Percentiles rank a stretch among this genome's conserved stretches.
phyloP scores from a whole-genome alignment of 202 grass and related monocot genomes.

The Carex arenaria region DNA sequence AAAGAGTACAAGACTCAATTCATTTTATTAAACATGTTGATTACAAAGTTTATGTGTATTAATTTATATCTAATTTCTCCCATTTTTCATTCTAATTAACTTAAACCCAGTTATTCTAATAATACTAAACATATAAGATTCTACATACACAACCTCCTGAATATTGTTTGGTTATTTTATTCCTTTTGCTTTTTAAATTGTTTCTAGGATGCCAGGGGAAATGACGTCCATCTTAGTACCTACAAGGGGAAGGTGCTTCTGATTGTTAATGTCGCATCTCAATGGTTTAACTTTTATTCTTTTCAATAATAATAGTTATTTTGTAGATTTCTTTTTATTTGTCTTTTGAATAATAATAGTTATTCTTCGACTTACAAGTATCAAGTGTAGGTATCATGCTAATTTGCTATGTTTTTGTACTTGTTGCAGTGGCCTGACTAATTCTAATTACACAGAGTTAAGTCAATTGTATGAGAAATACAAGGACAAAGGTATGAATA shows the following conservation, averaged over 20 bases:
- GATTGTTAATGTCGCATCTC: slow-evolving; percentile 56
- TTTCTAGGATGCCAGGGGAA: slow-evolving; percentile 41
- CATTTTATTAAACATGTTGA: too few species aligned
- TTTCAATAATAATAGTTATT: background rate
- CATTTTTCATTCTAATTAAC: too few species aligned
- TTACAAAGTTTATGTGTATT: too few species aligned
- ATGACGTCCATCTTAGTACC: slow-evolving; percentile 38
- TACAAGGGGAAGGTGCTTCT: slow-evolving; percentile 51
- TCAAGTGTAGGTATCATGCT: background rate
- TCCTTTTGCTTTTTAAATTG: background rate
- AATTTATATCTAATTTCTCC: too few species aligned
- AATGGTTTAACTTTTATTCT: slow-evolving; percentile 19
- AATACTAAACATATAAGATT: too few species aligned
- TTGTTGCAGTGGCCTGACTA: slow-evolving; percentile 61
- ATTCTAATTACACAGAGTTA: slow-evolving; percentile 57
- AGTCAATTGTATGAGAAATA: slow-evolving; percentile 57
- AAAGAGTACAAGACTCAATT: too few species aligned
- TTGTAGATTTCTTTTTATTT: background rate
- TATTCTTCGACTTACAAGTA: background rate
- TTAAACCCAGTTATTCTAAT: background rate
- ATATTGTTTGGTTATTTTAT: background rate
- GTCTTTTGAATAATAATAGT: background rate
- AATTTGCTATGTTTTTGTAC: background rate
- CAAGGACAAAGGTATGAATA: slow-evolving; percentile 28
- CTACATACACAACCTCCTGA: background rate